Percentiles rank a stretch among this genome's conserved stretches.
Conservation (phyloP, 768 basidiomycete genomes). For the Rhodocollybia butyracea region DNA sequence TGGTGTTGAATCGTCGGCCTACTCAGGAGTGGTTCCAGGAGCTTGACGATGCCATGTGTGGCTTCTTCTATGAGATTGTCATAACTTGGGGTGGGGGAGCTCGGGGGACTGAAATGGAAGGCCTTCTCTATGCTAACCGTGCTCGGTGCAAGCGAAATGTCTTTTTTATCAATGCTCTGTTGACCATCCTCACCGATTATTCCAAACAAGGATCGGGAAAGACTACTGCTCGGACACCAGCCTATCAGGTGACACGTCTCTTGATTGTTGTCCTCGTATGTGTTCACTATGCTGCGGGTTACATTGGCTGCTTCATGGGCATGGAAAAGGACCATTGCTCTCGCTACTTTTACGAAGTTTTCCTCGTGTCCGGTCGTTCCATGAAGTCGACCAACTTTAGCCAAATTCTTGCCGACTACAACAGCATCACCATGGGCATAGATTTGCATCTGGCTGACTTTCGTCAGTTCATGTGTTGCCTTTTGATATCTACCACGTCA, state of each 20-base stretch:
- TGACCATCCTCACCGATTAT: constrained; percentile 9
- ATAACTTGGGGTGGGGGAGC: constrained; percentile 16
- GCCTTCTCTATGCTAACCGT: constrained; percentile 11
- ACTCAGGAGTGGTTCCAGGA: constrained; percentile 1
- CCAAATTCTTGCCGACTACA: background rate
- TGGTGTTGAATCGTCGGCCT: background rate
- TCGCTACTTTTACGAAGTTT: constrained; percentile 1
- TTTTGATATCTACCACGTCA: background rate
- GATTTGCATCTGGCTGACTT: background rate
- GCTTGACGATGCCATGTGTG: constrained; percentile 8
- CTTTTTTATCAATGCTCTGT: constrained; percentile 12
- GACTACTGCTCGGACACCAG: constrained; percentile 9
- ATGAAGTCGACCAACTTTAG: background rate
- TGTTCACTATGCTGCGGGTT: background rate
- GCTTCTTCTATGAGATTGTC: constrained; percentile 11
- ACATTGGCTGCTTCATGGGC: background rate
- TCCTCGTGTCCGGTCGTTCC: background rate
- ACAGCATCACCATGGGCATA: background rate
- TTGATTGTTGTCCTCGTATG: background rate
- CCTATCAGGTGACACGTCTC: constrained; percentile 2
- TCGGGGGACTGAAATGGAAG: constrained; percentile 13
- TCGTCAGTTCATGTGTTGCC: constrained; percentile 1
- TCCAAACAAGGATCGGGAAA: constrained; percentile 12
- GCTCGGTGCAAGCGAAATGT: background rate
- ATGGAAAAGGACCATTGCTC: background rate